Percentiles rank a stretch among this genome's conserved stretches.
Evolutionary conservation across 2,329 filamentous ascomycete genomes (phyloP).

Genomic region (Pseudogymnoascus sp.): DNA sequence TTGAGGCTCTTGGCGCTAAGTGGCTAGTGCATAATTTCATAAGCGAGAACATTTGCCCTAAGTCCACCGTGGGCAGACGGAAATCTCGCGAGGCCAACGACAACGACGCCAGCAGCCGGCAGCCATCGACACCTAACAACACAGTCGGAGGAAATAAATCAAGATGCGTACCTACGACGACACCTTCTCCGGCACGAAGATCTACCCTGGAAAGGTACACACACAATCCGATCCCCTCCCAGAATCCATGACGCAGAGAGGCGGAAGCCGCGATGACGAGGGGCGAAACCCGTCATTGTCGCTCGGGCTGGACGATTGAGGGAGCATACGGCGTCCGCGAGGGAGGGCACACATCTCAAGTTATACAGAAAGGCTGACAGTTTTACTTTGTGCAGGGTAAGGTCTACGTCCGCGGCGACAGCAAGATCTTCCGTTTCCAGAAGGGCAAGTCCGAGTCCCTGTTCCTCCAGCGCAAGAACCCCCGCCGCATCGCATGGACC

Average conservation of each 20-base stretch:
- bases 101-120: constrained; percentile 9
- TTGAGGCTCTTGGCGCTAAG: constrained; percentile 8
- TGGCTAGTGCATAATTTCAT: constrained; percentile 10
- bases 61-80: constrained; percentile 8
- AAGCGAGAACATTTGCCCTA: constrained; percentile 10
- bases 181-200: constrained; percentile 69
- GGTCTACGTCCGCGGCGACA: constrained; percentile 98
- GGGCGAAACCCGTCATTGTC: constrained; percentile 9
- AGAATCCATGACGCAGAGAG: not conserved
- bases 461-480: constrained; percentile 99
- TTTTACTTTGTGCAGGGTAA: constrained; percentile 64
- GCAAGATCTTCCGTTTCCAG: constrained; percentile 99
- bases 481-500: constrained; percentile 98
- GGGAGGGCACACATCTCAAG: constrained; percentile 3
- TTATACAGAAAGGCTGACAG: constrained; percentile 23
- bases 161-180: constrained; percentile 52
- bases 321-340: not conserved
- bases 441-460: constrained; percentile 99
- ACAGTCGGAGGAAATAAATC: constrained; percentile 9
- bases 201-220: constrained; percentile 73
- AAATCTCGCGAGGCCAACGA: constrained; percentile 9
- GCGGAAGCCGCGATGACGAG: constrained; percentile 6
- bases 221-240: constrained; percentile 19
- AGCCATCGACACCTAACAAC: constrained; percentile 9
- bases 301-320: not conserved